Conservation (phyloP, 106 monocot species). For the Allium cepa region DNA sequence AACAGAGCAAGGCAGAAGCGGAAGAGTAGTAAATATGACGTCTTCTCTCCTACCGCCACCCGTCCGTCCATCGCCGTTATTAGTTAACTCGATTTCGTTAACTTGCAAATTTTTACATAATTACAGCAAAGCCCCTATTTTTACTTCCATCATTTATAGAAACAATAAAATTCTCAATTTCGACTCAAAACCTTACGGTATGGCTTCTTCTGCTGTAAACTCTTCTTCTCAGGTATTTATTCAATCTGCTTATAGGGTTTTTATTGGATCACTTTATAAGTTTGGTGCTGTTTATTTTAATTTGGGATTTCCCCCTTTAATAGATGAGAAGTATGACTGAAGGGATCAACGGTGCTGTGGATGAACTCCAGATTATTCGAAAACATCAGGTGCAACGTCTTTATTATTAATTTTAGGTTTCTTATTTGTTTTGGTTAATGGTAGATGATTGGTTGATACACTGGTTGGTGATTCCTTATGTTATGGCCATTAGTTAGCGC, state of each 20-base stretch:
- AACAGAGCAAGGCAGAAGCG: not conserved
- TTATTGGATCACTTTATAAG: not conserved
- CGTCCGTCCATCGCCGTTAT: not conserved
- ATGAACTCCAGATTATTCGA: conserved; percentile 31
- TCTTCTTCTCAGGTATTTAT: conserved; percentile 23
- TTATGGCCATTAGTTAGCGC: not conserved
- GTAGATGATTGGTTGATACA: not conserved
- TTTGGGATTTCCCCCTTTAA: conserved; percentile 6
- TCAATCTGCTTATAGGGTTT: not conserved
- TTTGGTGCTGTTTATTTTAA: not conserved
- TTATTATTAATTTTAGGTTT: too few relatives aligned
- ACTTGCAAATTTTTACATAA: not conserved
- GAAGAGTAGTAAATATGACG: conserved; percentile 2
- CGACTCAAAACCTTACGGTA: conserved; percentile 2
- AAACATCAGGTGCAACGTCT: conserved; percentile 37
- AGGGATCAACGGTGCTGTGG: conserved; percentile 9
- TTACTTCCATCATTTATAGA: not conserved
- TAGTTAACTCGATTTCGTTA: not conserved
- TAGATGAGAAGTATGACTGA: conserved; percentile 5
- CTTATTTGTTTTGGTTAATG: not conserved
- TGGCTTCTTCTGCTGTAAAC: conserved; percentile 28
- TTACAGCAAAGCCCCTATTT: not conserved
- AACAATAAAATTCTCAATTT: not conserved
- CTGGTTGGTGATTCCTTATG: not conserved
- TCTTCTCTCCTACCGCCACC: not conserved